These are phyloP conservation scores for Medicago truncatula DNA, from an alignment of 306 rosid genomes.

Conservation along the genomic window MtrunA17r5.0-ANR NC_053049.1:36197501-36198000, in stretches of 20 bases:
- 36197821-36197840: slow-evolving; percentile 20
- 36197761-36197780: slow-evolving; percentile 24
- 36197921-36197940: background rate
- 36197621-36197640: too few species aligned
- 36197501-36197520: too few species aligned
- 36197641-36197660: too few species aligned
- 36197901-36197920: slow-evolving; percentile 29
- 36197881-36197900: slow-evolving; percentile 41
- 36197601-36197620: too few species aligned
- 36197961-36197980: background rate
- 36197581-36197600: too few species aligned
- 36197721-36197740: too few species aligned
- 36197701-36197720: background rate
- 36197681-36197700: background rate
- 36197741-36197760: background rate
- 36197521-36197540: too few species aligned
- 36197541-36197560: too few species aligned
- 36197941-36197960: slow-evolving; percentile 29
- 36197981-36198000: slow-evolving; percentile 38
- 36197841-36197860: slow-evolving; percentile 22
- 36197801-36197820: background rate
- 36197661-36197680: too few species aligned
- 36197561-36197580: too few species aligned
- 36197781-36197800: slow-evolving; percentile 2
- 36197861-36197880: slow-evolving; percentile 32